These are phyloP conservation scores for Candolleomyces aberdarensis DNA, from an alignment of 768 basidiomycete species.

Conservation along the genomic window DNA sequence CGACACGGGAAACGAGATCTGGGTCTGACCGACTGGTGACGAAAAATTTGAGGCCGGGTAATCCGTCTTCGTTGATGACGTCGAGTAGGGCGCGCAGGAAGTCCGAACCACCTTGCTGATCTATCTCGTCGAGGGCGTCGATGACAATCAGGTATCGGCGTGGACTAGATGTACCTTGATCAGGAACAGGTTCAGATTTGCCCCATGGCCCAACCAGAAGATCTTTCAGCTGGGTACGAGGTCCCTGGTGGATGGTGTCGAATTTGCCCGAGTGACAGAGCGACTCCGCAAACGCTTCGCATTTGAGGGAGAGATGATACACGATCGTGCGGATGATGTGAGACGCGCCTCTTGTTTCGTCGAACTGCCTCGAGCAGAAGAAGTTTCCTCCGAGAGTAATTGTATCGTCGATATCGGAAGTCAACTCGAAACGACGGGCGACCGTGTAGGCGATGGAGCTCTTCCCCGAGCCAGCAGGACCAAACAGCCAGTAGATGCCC, in stretches of 20 bases:
- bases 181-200: not conserved
- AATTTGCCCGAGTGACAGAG: slow-evolving; percentile 6
- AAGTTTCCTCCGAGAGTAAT: slow-evolving; percentile 23
- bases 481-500: slow-evolving; percentile 17
- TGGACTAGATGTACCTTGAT: no score
- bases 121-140: slow-evolving; percentile 24
- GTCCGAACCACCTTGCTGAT: slow-evolving; percentile 10
- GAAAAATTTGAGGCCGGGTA: no score
- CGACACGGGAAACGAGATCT: not conserved
- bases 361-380: slow-evolving; percentile 24
- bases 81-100: slow-evolving; percentile 14
- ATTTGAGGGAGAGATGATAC: slow-evolving; percentile 21
- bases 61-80: no score
- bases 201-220: slow-evolving; percentile 16
- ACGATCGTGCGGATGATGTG: slow-evolving; percentile 22
- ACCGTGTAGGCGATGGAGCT: no score
- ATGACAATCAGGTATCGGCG: slow-evolving; percentile 19
- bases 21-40: no score
- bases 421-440: no score
- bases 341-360: slow-evolving; percentile 13
- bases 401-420: slow-evolving; percentile 4
- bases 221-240: slow-evolving; percentile 9
- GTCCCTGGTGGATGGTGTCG: no score
- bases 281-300: slow-evolving; percentile 16
- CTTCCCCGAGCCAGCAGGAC: no score